Conservation (phyloP, 73 alveolate genomes). For the Paramecium bursaria region DNA sequence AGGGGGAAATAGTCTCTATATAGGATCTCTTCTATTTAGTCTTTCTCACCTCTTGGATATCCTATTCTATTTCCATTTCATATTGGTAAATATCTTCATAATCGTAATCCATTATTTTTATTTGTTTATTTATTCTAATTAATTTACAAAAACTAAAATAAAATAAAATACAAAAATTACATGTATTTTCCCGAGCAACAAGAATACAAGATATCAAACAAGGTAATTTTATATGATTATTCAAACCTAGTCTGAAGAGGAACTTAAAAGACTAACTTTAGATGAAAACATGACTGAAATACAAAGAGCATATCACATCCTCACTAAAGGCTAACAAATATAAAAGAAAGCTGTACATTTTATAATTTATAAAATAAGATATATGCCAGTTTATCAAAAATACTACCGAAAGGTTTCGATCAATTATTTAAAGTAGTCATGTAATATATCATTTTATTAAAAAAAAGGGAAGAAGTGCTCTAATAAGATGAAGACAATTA, state of each 20-base stretch:
- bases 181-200: constrained; percentile 43
- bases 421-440: constrained; percentile 19
- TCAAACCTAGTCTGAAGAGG: constrained; percentile 56
- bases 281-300: constrained; percentile 62
- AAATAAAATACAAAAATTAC: not conserved
- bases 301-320: constrained; percentile 55
- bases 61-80: no score
- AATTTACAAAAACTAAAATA: no score
- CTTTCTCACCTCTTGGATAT: no score
- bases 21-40: no score
- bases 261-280: constrained; percentile 56
- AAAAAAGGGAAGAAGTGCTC: constrained; percentile 25
- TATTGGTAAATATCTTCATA: no score
- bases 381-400: not conserved
- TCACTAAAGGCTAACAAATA: constrained; percentile 59
- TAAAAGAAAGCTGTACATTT: constrained; percentile 59
- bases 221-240: not conserved
- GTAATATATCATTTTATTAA: not conserved
- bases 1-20: no score
- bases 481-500: constrained; percentile 51
- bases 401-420: constrained; percentile 15
- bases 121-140: no score
- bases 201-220: constrained; percentile 10
- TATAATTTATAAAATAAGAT: not conserved
- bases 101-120: no score